Evolutionary conservation across 2,329 filamentous ascomycete genomes (phyloP), one percentile per base, ranked within the genome.

Genomic region (Nannizzia gypsea): DNA sequence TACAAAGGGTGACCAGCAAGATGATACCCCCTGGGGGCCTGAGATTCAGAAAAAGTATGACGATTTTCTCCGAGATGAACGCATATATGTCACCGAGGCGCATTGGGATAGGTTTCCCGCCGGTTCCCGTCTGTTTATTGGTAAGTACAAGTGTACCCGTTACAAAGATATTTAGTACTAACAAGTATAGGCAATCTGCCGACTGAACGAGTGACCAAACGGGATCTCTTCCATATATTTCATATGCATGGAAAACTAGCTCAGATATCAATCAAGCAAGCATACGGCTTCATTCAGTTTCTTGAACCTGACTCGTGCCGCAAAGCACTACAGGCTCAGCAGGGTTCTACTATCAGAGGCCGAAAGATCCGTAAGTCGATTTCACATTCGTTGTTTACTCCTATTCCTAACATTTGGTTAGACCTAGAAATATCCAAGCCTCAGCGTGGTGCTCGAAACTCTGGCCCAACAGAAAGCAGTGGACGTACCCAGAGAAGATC

Each of bases 251-350:
- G 93, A 59, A 86, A 86, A 63, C 78, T 99, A 54, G 92, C 91
- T 1, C 93, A 99, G 71, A 93, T 97, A 62, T 95, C 90, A 0
- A 89, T 97, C 67, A 97, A 97, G 73, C 90, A 93, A 65, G 91
- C 91, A 1, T 97, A 96, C 73, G 93, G 93, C 1, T 99, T 97
- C 70, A 90, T 97, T 38, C 93, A 97, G 71, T 99, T 95, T 65
- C 81, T 96, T 65, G 86, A 89, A 31, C 77, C 85, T 3, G 79
- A 81, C 1, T 86, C 92, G 68, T 95, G 90, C 64, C 79, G 82
- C 60, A 79, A 80, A 52, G 92, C 92, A 3, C 81, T 97, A 66
- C 80, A 87, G 38, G 80, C 81, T 38, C 84, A 96, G 63, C 89
- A 97, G 73, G 90, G 89, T 8, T 82, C 84, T 44, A 83, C 90